These are phyloP conservation scores for Fusarium dimerum DNA, from an alignment of 2,329 filamentous ascomycete species.

Conservation along the genomic window DNA sequence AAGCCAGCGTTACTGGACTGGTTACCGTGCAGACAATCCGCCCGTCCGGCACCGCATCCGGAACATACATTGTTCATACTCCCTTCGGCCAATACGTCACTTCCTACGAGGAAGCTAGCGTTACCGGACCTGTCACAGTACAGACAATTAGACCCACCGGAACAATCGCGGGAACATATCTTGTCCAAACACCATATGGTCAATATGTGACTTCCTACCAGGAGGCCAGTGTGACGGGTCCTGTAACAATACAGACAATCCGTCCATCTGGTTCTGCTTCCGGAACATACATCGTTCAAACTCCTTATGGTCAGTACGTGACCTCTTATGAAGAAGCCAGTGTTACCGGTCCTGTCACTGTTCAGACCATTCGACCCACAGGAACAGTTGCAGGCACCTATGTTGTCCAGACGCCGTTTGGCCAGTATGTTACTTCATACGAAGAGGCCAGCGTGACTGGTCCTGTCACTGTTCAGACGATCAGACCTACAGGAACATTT, in stretches of 20 bases:
- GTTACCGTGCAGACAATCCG: no score
- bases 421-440: neutral
- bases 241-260: no score
- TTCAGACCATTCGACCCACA: neutral
- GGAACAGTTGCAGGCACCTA: slow-evolving; percentile 8
- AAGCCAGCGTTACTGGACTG: neutral
- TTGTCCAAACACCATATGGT: slow-evolving; percentile 1
- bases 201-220: no score
- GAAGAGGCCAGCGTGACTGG: neutral
- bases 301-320: neutral
- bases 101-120: no score
- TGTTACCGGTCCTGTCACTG: neutral
- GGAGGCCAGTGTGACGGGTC: no score
- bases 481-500: neutral
- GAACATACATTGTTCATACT: no score
- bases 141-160: no score
- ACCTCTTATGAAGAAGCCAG: no score
- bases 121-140: no score
- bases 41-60: no score
- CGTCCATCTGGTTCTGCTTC: neutral
- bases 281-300: slow-evolving; percentile 2
- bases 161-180: neutral
- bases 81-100: no score
- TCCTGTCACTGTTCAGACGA: neutral
- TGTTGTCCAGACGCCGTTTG: slow-evolving; percentile 6